These are phyloP conservation scores for Russula brevipes DNA, from an alignment of 768 basidiomycete species.

Conservation along the genomic window DNA sequence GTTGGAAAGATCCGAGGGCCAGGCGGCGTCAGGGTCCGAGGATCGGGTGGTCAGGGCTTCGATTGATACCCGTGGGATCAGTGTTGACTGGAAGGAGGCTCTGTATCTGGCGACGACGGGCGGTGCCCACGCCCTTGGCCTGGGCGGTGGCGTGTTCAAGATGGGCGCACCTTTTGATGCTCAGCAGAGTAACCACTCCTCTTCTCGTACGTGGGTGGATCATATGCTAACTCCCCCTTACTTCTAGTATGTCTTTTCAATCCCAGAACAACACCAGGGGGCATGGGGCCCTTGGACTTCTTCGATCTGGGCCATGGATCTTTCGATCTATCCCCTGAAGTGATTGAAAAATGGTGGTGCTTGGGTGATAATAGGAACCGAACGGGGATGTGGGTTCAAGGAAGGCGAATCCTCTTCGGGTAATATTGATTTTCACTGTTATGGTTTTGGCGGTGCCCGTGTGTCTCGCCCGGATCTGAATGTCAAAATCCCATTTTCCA, in stretches of 20 bases:
- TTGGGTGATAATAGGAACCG: constrained; percentile 69
- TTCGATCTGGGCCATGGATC: constrained; percentile 39
- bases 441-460: background rate
- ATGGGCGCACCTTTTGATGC: constrained; percentile 69
- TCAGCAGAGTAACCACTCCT: constrained; percentile 54
- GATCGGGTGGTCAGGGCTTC: constrained; percentile 5
- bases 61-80: constrained; percentile 32
- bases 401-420: constrained; percentile 30
- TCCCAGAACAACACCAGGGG: constrained; percentile 31
- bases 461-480: background rate
- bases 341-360: constrained; percentile 90
- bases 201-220: constrained; percentile 1
- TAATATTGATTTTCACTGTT: constrained; percentile 4
- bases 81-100: constrained; percentile 76
- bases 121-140: constrained; percentile 63
- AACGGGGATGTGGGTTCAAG: constrained; percentile 70
- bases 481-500: background rate
- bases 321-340: constrained; percentile 38
- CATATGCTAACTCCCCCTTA: constrained; percentile 3
- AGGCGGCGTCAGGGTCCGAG: constrained; percentile 5
- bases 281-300: constrained; percentile 66
- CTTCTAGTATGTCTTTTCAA: constrained; percentile 22
- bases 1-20: constrained; percentile 25
- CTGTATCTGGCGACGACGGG: constrained; percentile 79
- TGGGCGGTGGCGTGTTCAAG: constrained; percentile 45